Conservation (phyloP, 1,284 basidiomycete species). For the Hypsizygus ulmarius region DNA sequence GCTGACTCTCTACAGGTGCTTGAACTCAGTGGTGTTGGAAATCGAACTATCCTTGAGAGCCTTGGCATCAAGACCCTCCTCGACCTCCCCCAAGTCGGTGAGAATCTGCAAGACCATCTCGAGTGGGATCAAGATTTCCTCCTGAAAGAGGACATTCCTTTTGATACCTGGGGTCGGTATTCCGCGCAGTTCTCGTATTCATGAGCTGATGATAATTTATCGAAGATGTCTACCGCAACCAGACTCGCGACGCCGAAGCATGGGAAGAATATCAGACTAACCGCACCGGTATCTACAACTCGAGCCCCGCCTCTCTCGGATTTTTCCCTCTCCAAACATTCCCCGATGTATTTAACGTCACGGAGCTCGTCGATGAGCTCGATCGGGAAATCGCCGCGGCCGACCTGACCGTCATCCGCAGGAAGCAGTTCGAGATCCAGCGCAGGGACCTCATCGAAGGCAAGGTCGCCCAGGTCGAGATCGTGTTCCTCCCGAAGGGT, state of each 20-base stretch:
- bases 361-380: conserved; percentile 12
- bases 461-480: conserved; percentile 3
- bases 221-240: conserved; percentile 16
- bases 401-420: conserved; percentile 13
- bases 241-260: conserved; percentile 9
- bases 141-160: conserved; percentile 14
- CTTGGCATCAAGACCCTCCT: conserved; percentile 11
- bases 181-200: not conserved
- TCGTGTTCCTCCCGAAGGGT: conserved; percentile 7
- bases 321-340: conserved; percentile 19
- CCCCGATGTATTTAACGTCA: conserved; percentile 15
- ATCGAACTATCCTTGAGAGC: conserved; percentile 5
- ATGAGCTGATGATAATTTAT: not conserved
- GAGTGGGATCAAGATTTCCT: conserved; percentile 13
- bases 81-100: conserved; percentile 17
- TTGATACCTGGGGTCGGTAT: conserved; percentile 12
- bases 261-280: conserved; percentile 15
- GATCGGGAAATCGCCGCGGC: conserved; percentile 13
- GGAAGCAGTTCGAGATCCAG: conserved; percentile 16
- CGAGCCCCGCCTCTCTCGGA: conserved; percentile 11
- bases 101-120: conserved; percentile 14
- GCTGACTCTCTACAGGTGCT: conserved; percentile 1
- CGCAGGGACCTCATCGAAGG: conserved; percentile 6
- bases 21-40: conserved; percentile 17
- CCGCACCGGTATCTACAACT: conserved; percentile 14